Base-by-base conservation (phyloP, 345 rosid genomes). In the Eucalyptus decipiens region DNA sequence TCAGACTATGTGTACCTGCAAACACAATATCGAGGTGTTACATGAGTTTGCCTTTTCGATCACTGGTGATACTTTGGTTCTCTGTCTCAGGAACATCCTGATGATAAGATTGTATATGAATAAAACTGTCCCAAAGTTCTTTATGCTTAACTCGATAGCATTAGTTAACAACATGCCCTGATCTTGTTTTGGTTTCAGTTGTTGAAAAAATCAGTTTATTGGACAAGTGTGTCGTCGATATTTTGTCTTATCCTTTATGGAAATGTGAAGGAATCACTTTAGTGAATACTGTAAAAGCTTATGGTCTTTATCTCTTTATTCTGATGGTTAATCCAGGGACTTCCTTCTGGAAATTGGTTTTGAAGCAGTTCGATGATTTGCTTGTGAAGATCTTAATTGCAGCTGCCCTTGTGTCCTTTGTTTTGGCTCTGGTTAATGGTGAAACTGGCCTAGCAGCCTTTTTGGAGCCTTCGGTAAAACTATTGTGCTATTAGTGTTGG, bases 401-500 rank as follows among this genome's bases (percentile, higher is more conserved):
- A 91, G 99, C 99, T 86, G 99, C 99, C 15, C 62, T 94, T 89
- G 95, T 97, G 88, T 97, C 99, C 87, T 96, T 98, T 72, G 83
- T 95, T 89, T 93, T 98, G 97, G 98, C 99, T 90, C 91, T 97
- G 96, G 92, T 97, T 86, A 94, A 98, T 90, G 99, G 99, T 88
- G 99, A 98, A 94, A 96, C 99, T 88, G 99, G 99, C 87, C 93
- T 98, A 91, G 93, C 94, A 88, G 99, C 99, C 50, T 98, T 97
- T 94, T 91, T 98, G 93, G 99, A 98, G 96, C 99, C 99, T 93
- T 98, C 94, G 93, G 99, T 98, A 95, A 95, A 95, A 97, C 90
- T 85, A n/a, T 91, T 32, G 85, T 87, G 86, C 91, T 89, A 76
- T 90, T 90, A 89, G 54, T 56, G 89, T 90, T 90, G 83, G 7